Base-by-base conservation (phyloP, 1,284 basidiomycete species). In the Sanguinoderma infundibulare region DNA sequence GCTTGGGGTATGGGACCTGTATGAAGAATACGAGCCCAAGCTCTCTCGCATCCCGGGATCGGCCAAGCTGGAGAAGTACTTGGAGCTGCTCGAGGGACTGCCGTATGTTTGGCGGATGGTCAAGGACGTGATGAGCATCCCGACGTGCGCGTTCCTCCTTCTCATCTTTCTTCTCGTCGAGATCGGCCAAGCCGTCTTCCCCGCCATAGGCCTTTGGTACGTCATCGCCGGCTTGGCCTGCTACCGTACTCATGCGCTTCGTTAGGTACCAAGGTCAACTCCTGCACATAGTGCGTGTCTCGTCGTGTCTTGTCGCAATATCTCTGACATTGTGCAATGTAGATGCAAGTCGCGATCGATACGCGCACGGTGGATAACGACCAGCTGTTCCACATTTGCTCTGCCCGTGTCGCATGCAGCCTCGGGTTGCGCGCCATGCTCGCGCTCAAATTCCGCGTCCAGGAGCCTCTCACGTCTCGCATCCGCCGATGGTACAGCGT, bases 1-100 rank as follows among this genome's bases (percentile, higher is more conserved):
- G 42, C 64, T 90, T 34, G 90, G 90, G 49, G 84, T 90, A 32
- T 92, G 90, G 90, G 88, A 91, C 71, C 73, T 90, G 40, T 92
- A 91, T 71, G 83, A 90, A 68, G 84, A 90, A 67, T 77, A 74
- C 32, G 72, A 77, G 52, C 73, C 78, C 24, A 74, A 77, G 54
- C 69, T 83, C 2, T 62, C 63, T 34, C 69, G 73, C 51, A 67
- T 82, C 22, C 81, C 79, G 17, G 74, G 77, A 24, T 76, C 75
- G 24, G 75, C 77, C 20, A 76, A 74, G 52, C 69, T 85, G 9
- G 82, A 88, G 69, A 77, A 76, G 9, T 78, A 79, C 20, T 70
- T 81, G 12, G 81, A 84, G 58, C 72, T 85, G 59, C 63, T 78
- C 32, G 79, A 82, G 52, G 78, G 80, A 66, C 63, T 87, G 34